Evolutionary conservation across 1,284 basidiomycete species (phyloP), one percentile per base, ranked within the genome.

Genomic region (Leccinum griseonigrum): DNA sequence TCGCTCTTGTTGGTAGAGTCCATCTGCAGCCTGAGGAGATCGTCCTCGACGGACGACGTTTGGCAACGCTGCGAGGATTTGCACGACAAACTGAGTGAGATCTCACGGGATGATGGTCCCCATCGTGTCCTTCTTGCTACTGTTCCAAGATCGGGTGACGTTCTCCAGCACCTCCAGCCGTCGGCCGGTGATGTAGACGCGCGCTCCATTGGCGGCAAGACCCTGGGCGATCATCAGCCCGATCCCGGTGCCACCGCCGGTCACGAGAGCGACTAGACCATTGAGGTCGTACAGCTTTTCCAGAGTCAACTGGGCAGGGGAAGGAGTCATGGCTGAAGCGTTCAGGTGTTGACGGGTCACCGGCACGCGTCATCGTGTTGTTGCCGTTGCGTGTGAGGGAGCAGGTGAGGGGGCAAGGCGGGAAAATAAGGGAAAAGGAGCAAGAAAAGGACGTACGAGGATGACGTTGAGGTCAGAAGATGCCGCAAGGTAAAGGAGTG

Each of bases 191-290:
- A 95, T 90, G 72, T 94, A 95, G 14, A 94, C 92, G 65, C 86
- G 90, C 14, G 92, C 91, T 2, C 91, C 91, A 67, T 87, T 90
- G 26, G 84, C 83, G 10, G 90, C 90, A 14, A 95, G 80, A 4
- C 88, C 90, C 59, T 83, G 80, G 5, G 91, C 80, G 60, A 92
- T 91, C 85, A 89, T 88, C 63, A 87, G 74, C 54, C 88, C 87
- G 63, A 94, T 93, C 2, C 92, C 92, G 0, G 89, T 91, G 28
- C 88, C 91, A 5, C 91, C 92, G 51, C 92, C 91, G 0, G 91
- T 90, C 34, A 93, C 87, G 36, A 94, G 74, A 7, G 90, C 89
- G 18, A 92, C 77, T 34, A 84, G 81, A 8, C 83, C 86, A 14
- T 79, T 75, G 57, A 91, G 79, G 65, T 85, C 80, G 67, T 83